Evolutionary conservation across 768 basidiomycete genomes (phyloP), one percentile per base, ranked within the genome.

Genomic region (Mycena epipterygia): DNA sequence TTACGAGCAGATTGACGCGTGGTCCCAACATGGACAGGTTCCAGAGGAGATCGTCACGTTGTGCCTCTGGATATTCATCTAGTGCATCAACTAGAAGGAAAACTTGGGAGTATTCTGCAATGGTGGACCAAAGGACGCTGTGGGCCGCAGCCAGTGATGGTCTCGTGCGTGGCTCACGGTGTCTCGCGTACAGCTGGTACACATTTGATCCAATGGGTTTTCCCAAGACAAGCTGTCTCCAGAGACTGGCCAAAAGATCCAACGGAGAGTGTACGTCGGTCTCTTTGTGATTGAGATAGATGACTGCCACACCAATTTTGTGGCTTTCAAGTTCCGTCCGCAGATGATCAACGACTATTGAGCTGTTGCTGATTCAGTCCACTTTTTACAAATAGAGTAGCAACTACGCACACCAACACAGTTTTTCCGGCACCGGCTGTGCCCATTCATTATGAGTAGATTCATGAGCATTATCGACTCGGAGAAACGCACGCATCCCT

Each of bases 281-380:
- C 25, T 67, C 66, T 33, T 59, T 58, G 57, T 67, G 56, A 51
- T 67, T 67, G 44, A 67, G 42, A 49, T 67, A 67, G n/a, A n/a
- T n/a, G n/a, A n/a, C n/a, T n/a, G n/a, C n/a, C n/a, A n/a, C n/a
- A n/a, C n/a, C n/a, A n/a, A n/a, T n/a, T n/a, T n/a, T n/a, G n/a
- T n/a, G n/a, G n/a, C n/a, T n/a, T n/a, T n/a, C n/a, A n/a, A n/a
- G n/a, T n/a, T n/a, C n/a, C n/a, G n/a, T n/a, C n/a, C n/a, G n/a
- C n/a, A n/a, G n/a, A n/a, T n/a, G n/a, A n/a, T n/a, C n/a, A n/a
- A n/a, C n/a, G n/a, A n/a, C n/a, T n/a, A n/a, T n/a, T n/a, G n/a
- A n/a, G n/a, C n/a, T n/a, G n/a, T n/a, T n/a, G n/a, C n/a, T n/a
- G n/a, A n/a, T n/a, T n/a, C n/a, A n/a, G n/a, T n/a, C n/a, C n/a